A percentile compares a stretch with the other conserved stretches of the same genome.
These are phyloP conservation scores for Scedosporium dehoogii DNA, from an alignment of 2,329 filamentous ascomycete genomes.

Conservation along the genomic window DNA sequence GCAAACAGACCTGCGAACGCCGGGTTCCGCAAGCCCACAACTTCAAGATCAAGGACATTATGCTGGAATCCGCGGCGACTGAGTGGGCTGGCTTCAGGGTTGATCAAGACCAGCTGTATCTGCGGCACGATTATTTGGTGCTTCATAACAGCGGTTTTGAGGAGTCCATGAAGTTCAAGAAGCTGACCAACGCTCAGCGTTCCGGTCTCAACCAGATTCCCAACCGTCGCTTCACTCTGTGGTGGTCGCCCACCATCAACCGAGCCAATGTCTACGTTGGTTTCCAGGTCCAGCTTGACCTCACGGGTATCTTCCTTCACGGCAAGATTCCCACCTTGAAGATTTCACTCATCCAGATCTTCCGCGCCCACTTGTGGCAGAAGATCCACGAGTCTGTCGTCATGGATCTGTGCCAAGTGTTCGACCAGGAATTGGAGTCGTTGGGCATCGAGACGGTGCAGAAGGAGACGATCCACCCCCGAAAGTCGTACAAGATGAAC, in stretches of 20 bases:
- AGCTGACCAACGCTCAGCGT: conserved; percentile 91
- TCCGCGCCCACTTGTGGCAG: conserved; percentile 99
- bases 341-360: conserved; percentile 97
- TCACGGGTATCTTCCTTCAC: conserved; percentile 98
- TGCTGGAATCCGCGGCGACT: conserved; percentile 29
- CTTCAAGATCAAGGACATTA: conserved; percentile 29
- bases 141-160: conserved; percentile 33
- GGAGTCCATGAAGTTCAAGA: conserved; percentile 91
- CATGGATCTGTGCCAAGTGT: conserved; percentile 98
- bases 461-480: conserved; percentile 96
- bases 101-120: conserved; percentile 38
- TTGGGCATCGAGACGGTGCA: conserved; percentile 95
- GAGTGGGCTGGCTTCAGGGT: conserved; percentile 42
- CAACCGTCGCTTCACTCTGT: conserved; percentile 94
- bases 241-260: conserved; percentile 95
- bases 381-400: conserved; percentile 99
- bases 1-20: conserved; percentile 9
- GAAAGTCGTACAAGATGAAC: conserved; percentile 99
- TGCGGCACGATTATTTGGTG: conserved; percentile 34
- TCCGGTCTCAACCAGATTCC: conserved; percentile 98
- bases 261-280: conserved; percentile 96
- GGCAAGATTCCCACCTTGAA: conserved; percentile 98
- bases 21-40: conserved; percentile 19
- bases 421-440: conserved; percentile 93
- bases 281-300: conserved; percentile 97